These are phyloP conservation scores for Verticillium nubilum DNA, from an alignment of 2,329 filamentous ascomycete genomes.

Conservation along the genomic window DNA sequence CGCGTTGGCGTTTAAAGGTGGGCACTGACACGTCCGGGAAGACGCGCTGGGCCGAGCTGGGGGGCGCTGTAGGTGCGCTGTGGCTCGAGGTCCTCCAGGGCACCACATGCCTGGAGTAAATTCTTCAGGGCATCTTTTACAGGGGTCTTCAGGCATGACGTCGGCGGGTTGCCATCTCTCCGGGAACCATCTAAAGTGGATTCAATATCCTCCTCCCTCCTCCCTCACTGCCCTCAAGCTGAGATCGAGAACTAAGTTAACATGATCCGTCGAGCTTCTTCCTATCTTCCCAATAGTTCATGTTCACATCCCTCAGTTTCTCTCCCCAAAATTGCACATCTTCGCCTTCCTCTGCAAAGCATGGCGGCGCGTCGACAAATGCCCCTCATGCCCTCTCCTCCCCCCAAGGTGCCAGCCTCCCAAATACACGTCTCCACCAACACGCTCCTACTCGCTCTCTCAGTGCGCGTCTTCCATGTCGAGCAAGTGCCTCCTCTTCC, in stretches of 20 bases:
- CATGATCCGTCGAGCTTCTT: neutral
- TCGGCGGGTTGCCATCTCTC: neutral
- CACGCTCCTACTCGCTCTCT: slow-evolving; percentile 4
- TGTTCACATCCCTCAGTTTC: neutral
- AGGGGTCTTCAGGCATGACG: neutral
- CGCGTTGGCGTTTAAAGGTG: slow-evolving; percentile 14
- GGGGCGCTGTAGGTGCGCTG: neutral
- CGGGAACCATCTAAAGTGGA: neutral
- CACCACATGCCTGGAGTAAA: neutral
- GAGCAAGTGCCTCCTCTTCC: neutral
- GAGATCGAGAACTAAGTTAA: neutral
- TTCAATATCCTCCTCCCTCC: neutral
- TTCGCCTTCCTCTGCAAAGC: neutral
- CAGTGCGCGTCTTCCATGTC: slow-evolving; percentile 8
- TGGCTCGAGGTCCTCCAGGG: neutral
- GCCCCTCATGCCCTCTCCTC: neutral
- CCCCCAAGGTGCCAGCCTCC: slow-evolving; percentile 10
- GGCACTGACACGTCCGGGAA: neutral
- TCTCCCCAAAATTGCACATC: neutral
- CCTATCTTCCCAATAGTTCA: neutral
- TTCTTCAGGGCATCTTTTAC: neutral
- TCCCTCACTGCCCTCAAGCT: neutral
- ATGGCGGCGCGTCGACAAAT: neutral
- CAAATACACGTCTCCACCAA: slow-evolving; percentile 14
- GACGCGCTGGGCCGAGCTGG: slow-evolving; percentile 5